Evolutionary conservation across 176 grass and related monocot species (phyloP).

Genomic region (Oryza meridionalis): DNA sequence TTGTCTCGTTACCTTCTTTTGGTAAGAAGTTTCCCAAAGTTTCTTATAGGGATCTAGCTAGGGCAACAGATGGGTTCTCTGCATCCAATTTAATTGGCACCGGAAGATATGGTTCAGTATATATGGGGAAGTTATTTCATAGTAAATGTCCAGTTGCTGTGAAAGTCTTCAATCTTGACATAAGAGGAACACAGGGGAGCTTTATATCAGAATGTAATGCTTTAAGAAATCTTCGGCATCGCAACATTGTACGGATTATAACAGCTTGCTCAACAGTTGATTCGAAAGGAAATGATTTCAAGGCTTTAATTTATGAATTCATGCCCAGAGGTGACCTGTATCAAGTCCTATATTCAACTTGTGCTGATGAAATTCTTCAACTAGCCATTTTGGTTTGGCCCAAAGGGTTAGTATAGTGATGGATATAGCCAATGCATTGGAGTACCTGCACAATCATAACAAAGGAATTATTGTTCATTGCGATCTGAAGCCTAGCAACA

Average conservation of each 20-base stretch:
- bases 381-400: neutral
- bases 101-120: conserved; percentile 34
- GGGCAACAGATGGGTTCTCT: conserved; percentile 19
- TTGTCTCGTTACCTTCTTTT: neutral
- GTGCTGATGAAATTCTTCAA: neutral
- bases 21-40: neutral
- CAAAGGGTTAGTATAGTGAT: conserved; percentile 30
- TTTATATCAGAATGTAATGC: conserved; percentile 28
- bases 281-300: conserved; percentile 18
- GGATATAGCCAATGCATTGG: conserved; percentile 39
- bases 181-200: conserved; percentile 22
- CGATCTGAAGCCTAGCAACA: conserved; percentile 42
- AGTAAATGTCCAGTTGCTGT: conserved; percentile 1
- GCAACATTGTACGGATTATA: conserved; percentile 5
- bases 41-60: conserved; percentile 25
- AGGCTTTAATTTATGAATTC: conserved; percentile 40
- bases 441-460: conserved; percentile 21
- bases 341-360: conserved; percentile 7
- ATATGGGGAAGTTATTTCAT: neutral
- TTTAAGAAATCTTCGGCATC: conserved; percentile 30
- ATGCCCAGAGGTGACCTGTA: conserved; percentile 27
- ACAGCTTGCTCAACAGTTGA: conserved; percentile 28
- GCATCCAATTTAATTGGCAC: conserved; percentile 19
- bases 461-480: conserved; percentile 29
- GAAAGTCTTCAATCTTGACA: conserved; percentile 31